A percentile compares a stretch with the other conserved stretches of the same genome.
phyloP scores from a whole-genome alignment of 495 filamentous ascomycete species.

The Sphaerosporella brunnea region DNA sequence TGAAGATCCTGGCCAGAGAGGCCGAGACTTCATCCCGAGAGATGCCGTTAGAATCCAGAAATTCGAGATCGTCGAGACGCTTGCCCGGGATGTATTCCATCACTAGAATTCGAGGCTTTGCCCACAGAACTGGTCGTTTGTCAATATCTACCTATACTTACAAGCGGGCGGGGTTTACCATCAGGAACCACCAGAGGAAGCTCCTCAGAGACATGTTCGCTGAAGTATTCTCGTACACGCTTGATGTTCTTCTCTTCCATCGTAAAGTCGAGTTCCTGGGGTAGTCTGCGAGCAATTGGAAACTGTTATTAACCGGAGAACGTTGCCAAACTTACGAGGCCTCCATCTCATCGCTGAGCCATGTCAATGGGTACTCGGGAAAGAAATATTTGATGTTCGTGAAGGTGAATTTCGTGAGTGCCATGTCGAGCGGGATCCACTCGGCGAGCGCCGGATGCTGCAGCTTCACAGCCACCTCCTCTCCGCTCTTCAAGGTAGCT shows the following conservation, averaged over 20 bases:
- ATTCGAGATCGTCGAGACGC: slow-evolving; percentile 77
- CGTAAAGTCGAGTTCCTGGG: slow-evolving; percentile 78
- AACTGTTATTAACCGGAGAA: neutral
- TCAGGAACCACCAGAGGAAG: slow-evolving; percentile 74
- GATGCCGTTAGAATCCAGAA: slow-evolving; percentile 68
- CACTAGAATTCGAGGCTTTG: slow-evolving; percentile 71
- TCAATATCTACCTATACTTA: neutral
- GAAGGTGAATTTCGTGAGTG: slow-evolving; percentile 76
- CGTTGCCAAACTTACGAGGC: slow-evolving; percentile 32
- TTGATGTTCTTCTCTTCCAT: slow-evolving; percentile 75
- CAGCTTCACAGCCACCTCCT: slow-evolving; percentile 92
- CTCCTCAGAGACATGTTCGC: slow-evolving; percentile 29
- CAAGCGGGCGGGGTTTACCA: slow-evolving; percentile 26
- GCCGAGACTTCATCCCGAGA: slow-evolving; percentile 94
- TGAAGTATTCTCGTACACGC: slow-evolving; percentile 61
- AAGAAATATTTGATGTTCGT: slow-evolving; percentile 80
- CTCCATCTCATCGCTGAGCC: slow-evolving; percentile 89
- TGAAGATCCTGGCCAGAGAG: slow-evolving; percentile 80
- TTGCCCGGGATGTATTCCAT: slow-evolving; percentile 86
- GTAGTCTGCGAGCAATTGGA: slow-evolving; percentile 31
- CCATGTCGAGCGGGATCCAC: slow-evolving; percentile 80
- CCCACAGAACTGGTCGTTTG: slow-evolving; percentile 51
- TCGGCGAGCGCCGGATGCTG: slow-evolving; percentile 83
- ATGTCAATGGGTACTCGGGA: slow-evolving; percentile 91
- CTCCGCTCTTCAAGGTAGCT: slow-evolving; percentile 66